These are phyloP conservation scores for Bruguiera parviflora DNA, from an alignment of 345 rosid genomes.

Conservation along the genomic window DNA sequence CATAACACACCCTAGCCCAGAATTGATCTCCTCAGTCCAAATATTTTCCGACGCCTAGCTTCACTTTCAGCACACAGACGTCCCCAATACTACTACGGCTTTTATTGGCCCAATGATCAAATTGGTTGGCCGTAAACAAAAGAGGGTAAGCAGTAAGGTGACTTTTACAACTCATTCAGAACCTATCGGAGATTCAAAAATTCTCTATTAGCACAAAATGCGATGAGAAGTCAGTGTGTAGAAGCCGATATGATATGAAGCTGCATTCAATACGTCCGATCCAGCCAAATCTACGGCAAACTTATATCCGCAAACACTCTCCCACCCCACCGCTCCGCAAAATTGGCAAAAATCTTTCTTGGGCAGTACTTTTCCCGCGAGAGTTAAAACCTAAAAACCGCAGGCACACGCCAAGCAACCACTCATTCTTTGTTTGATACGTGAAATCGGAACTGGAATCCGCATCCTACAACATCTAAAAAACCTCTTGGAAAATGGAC, in stretches of 20 bases:
- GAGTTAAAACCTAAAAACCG: neutral
- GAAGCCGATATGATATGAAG: neutral
- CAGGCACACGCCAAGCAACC: conserved; percentile 4
- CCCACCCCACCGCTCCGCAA: neutral
- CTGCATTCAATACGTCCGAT: conserved; percentile 9
- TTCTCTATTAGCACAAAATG: neutral
- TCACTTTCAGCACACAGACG: neutral
- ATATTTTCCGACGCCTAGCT: neutral
- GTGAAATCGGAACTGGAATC: neutral
- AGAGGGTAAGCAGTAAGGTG: neutral
- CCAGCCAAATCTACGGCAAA: neutral
- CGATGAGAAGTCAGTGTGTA: neutral
- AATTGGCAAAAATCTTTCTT: neutral
- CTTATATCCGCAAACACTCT: neutral
- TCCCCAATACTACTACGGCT: neutral
- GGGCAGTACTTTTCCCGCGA: too few relatives aligned
- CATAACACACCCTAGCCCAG: neutral
- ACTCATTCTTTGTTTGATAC: neutral
- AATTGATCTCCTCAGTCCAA: neutral
- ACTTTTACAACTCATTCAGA: neutral
- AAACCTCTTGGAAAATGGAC: neutral
- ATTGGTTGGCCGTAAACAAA: neutral
- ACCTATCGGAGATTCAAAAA: conserved; percentile 4
- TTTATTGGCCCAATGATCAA: neutral
- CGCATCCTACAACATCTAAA: conserved; percentile 11